Conservation (phyloP, 2,329 filamentous ascomycete genomes). For the Cladosporium velox region DNA sequence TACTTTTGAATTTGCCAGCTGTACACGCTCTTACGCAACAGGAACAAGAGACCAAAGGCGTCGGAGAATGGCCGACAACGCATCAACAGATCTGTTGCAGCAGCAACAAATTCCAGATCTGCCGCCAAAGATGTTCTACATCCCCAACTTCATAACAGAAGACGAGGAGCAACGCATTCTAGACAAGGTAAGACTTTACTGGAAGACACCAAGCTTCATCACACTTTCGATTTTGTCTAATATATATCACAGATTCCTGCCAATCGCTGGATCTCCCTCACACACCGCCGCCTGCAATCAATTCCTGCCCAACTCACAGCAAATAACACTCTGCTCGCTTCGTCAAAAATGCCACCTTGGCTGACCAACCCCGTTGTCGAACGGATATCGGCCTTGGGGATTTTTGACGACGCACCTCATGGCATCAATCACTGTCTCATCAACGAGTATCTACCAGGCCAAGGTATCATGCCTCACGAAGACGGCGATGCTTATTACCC, state of each 20-base stretch:
- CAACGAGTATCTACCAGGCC: conserved; percentile 84
- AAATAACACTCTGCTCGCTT: conserved; percentile 71
- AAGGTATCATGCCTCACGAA: conserved; percentile 98
- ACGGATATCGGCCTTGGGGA: conserved; percentile 50
- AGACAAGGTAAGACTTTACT: conserved; percentile 58
- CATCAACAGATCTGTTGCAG: conserved; percentile 6
- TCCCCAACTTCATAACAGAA: conserved; percentile 76
- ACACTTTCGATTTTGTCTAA: not conserved
- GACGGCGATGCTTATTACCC: conserved; percentile 86
- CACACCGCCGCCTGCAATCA: conserved; percentile 86
- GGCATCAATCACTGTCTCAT: conserved; percentile 87
- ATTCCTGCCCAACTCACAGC: conserved; percentile 82
- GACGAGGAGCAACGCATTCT: conserved; percentile 73
- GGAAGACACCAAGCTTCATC: not conserved
- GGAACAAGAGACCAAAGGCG: not conserved
- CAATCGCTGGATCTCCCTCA: conserved; percentile 77
- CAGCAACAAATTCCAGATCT: conserved; percentile 42
- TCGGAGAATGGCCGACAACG: not conserved
- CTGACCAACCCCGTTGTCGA: conserved; percentile 69
- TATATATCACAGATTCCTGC: conserved; percentile 44
- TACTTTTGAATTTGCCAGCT: not conserved
- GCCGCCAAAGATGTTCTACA: conserved; percentile 74
- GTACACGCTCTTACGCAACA: not conserved
- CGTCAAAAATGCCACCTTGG: conserved; percentile 68
- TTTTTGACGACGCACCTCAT: conserved; percentile 70